phyloP scores from a whole-genome alignment of 257 asterid species.

The Solanum tarijense region DNA sequence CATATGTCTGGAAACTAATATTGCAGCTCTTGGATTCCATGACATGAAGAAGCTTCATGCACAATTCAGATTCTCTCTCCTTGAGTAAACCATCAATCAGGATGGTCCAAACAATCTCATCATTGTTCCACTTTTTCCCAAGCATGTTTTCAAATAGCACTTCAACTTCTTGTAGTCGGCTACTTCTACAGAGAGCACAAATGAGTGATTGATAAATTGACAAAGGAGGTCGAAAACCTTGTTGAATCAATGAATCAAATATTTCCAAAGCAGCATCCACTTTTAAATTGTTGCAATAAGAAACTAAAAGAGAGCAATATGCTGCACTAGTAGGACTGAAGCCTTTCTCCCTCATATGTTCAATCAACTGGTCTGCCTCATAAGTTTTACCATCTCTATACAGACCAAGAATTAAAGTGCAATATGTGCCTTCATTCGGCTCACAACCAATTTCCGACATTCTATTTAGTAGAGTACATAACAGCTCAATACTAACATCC shows the following conservation, averaged over 20 bases:
- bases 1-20: conserved; percentile 41
- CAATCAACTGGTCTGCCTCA: conserved; percentile 67
- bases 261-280: conserved; percentile 46
- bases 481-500: conserved; percentile 27
- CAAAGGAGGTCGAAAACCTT: conserved; percentile 49
- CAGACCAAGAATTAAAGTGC: conserved; percentile 46
- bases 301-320: conserved; percentile 55
- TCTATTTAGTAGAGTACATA: conserved; percentile 39
- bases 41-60: conserved; percentile 54
- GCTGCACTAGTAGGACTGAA: conserved; percentile 46
- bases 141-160: conserved; percentile 54
- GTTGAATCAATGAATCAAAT: conserved; percentile 27
- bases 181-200: conserved; percentile 42
- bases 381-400: conserved; percentile 49
- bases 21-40: conserved; percentile 51
- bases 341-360: conserved; percentile 63
- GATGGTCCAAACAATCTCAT: conserved; percentile 89
- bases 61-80: conserved; percentile 44
- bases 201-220: conserved; percentile 42
- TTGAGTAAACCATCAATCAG: conserved; percentile 76
- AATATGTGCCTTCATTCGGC: conserved; percentile 43
- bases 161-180: conserved; percentile 48
- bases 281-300: conserved; percentile 62
- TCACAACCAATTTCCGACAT: conserved; percentile 65
- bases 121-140: conserved; percentile 50